phyloP scores from a whole-genome alignment of 192 early-diverging fungal species.

The Phlyctochytrium arcticum region DNA sequence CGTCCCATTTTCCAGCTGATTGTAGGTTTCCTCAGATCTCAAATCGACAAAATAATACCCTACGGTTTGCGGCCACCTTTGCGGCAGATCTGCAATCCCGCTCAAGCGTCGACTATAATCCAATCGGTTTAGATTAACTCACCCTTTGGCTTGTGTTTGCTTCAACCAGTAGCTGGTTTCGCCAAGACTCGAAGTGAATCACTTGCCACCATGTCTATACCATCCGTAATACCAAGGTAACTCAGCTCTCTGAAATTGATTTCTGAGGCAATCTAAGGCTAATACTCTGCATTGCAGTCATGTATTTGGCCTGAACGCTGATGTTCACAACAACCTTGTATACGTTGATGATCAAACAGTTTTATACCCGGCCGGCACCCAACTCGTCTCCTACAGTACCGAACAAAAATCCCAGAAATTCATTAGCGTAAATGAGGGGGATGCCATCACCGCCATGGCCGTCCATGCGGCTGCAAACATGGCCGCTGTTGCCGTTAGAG shows the following conservation, averaged over 20 bases:
- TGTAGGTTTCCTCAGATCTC: too few species aligned
- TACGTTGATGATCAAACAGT: slow-evolving; percentile 50
- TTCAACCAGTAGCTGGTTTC: too few species aligned
- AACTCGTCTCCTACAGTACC: slow-evolving; percentile 48
- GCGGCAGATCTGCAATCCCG: too few species aligned
- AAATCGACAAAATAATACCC: too few species aligned
- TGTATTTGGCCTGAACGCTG: slow-evolving; percentile 47
- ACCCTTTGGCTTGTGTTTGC: too few species aligned
- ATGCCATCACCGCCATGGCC: slow-evolving; percentile 40
- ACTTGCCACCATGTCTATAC: background rate
- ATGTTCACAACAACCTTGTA: slow-evolving; percentile 34
- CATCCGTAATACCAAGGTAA: slow-evolving; percentile 1
- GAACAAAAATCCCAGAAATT: slow-evolving; percentile 53
- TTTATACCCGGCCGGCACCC: slow-evolving; percentile 48
- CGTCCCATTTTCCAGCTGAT: too few species aligned
- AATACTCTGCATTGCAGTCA: slow-evolving; percentile 31
- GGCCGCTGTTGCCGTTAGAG: slow-evolving; percentile 9
- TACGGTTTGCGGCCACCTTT: too few species aligned
- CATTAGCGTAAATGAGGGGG: slow-evolving; percentile 39
- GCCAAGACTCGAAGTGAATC: too few species aligned
- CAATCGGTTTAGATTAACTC: too few species aligned
- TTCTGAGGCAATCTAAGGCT: too few species aligned
- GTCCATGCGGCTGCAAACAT: slow-evolving; percentile 18
- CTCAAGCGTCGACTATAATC: too few species aligned
- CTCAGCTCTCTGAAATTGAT: too few species aligned